Conservation (phyloP, 768 basidiomycete species). For the Hortiboletus flavorubellus region DNA sequence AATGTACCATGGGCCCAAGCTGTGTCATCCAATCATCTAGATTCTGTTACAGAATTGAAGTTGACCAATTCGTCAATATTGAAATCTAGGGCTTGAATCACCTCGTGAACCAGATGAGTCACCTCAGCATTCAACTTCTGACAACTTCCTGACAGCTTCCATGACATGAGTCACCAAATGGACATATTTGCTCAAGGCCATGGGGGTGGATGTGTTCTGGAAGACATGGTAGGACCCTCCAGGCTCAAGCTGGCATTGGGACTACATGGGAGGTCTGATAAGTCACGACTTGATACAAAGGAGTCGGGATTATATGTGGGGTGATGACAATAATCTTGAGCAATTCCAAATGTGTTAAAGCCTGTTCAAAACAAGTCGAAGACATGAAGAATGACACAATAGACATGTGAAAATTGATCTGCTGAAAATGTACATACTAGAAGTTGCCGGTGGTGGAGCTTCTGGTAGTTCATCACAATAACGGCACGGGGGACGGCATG, state of each 20-base stretch:
- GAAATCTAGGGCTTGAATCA: background rate
- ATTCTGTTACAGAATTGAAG: background rate
- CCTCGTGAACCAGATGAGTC: background rate
- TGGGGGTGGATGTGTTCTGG: background rate
- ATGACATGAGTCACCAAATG: slow-evolving; percentile 7
- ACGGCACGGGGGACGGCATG: background rate
- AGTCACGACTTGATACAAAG: background rate
- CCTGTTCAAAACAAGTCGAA: background rate
- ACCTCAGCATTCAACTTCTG: slow-evolving; percentile 7
- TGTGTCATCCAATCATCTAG: background rate
- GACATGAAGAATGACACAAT: background rate
- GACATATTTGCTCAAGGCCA: slow-evolving; percentile 16
- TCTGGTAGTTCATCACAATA: background rate
- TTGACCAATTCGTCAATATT: too few species aligned
- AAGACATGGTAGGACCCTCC: too few species aligned
- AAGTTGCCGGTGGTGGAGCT: background rate
- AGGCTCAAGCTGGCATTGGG: background rate
- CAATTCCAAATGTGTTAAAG: background rate
- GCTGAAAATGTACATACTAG: background rate
- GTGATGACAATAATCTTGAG: background rate
- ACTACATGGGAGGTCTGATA: background rate
- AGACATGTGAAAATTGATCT: background rate
- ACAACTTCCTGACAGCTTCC: slow-evolving; percentile 1
- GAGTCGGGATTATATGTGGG: background rate
- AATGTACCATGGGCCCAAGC: background rate